Conservation (phyloP, 148 eudicot species). For the Chenopodium album region DNA sequence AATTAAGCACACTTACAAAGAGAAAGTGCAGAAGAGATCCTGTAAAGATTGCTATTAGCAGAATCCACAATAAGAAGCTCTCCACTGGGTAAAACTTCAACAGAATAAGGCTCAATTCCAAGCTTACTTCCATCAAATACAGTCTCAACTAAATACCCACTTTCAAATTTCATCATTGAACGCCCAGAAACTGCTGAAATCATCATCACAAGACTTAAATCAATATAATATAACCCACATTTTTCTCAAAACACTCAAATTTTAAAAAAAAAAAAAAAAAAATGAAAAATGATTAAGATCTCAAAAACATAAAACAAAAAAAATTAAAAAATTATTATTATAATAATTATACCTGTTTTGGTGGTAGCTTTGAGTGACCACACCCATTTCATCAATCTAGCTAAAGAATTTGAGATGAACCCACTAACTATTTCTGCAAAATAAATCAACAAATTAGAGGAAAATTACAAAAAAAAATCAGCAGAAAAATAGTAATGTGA, state of each 20-base stretch:
- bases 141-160: slow-evolving; percentile 96
- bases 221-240: slow-evolving; percentile 3
- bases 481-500: slow-evolving; percentile 10
- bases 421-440: slow-evolving; percentile 83
- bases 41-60: slow-evolving; percentile 87
- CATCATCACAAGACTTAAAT: background rate
- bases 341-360: slow-evolving; percentile 60
- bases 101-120: slow-evolving; percentile 86
- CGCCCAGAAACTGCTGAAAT: slow-evolving; percentile 68
- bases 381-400: slow-evolving; percentile 74
- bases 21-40: slow-evolving; percentile 83
- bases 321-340: background rate
- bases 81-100: slow-evolving; percentile 74
- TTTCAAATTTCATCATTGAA: slow-evolving; percentile 93
- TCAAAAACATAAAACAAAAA: background rate
- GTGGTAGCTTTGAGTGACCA: slow-evolving; percentile 84
- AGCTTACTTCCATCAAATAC: slow-evolving; percentile 99
- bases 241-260: background rate
- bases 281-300: slow-evolving; percentile 1
- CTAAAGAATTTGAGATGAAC: slow-evolving; percentile 58
- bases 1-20: slow-evolving; percentile 54
- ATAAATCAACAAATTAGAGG: background rate
- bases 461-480: slow-evolving; percentile 13
- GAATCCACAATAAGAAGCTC: slow-evolving; percentile 96
- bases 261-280: background rate